Evolutionary conservation across 768 basidiomycete species (phyloP).

Genomic region (Boletus pseudo-olivaceus): DNA sequence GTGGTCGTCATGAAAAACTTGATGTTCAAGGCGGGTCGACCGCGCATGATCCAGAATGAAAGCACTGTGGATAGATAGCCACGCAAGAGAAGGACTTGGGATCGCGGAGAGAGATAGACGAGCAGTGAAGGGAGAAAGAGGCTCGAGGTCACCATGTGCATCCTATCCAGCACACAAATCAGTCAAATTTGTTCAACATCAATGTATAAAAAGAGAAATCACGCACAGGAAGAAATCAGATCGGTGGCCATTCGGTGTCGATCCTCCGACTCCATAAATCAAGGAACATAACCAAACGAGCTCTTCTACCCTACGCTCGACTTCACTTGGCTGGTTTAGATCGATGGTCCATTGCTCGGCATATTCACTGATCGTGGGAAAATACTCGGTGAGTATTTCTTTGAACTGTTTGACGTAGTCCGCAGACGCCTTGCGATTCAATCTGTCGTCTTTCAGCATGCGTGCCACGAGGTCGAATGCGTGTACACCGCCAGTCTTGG

Average conservation of each 20-base stretch:
- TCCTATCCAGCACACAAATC: conserved; percentile 9
- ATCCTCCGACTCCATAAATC: conserved; percentile 59
- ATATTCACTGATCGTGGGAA: conserved; percentile 5
- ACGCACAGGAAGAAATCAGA: conserved; percentile 50
- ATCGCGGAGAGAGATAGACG: conserved; percentile 7
- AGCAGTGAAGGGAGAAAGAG: conserved; percentile 29
- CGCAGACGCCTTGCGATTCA: conserved; percentile 11
- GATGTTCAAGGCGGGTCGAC: conserved; percentile 31
- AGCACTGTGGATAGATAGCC: conserved; percentile 25
- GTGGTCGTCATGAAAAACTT: conserved; percentile 29
- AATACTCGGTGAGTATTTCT: background rate
- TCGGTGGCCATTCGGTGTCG: conserved; percentile 45
- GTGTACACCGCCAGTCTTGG: conserved; percentile 15
- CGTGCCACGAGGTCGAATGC: conserved; percentile 50
- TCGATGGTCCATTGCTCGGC: conserved; percentile 44
- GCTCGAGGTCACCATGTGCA: conserved; percentile 31
- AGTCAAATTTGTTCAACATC: background rate
- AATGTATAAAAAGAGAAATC: background rate
- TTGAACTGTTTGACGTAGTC: conserved; percentile 22
- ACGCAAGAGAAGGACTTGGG: conserved; percentile 28
- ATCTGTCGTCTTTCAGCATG: conserved; percentile 45
- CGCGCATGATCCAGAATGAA: conserved; percentile 28
- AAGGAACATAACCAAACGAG: conserved; percentile 52
- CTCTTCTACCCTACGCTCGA: conserved; percentile 61
- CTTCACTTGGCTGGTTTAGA: conserved; percentile 30